Conservation (phyloP, 768 basidiomycete genomes). For the Phylloporus scabripes region DNA sequence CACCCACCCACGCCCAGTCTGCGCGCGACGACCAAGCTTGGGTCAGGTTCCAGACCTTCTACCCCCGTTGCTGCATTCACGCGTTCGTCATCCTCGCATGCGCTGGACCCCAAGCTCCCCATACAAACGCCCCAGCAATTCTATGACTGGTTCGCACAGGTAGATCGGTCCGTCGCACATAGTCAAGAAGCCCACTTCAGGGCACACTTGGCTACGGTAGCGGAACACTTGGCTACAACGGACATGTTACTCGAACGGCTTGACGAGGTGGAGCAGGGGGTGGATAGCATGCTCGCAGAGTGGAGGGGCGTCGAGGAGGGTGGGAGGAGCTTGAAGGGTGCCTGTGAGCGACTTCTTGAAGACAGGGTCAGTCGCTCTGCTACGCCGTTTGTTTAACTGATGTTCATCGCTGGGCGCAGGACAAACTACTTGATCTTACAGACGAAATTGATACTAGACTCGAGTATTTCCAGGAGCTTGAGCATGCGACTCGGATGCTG, state of each 20-base stretch:
- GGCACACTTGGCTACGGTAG: constrained; percentile 72
- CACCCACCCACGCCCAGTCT: constrained; percentile 32
- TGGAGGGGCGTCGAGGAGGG: constrained; percentile 90
- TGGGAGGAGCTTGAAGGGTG: constrained; percentile 85
- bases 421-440: constrained; percentile 68
- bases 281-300: constrained; percentile 76
- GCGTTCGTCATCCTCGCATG: constrained; percentile 35
- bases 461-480: constrained; percentile 93
- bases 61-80: constrained; percentile 30
- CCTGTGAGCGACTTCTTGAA: constrained; percentile 83
- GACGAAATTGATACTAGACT: constrained; percentile 78
- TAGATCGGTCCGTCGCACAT: constrained; percentile 87
- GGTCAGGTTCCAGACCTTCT: constrained; percentile 40
- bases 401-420: constrained; percentile 38
- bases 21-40: constrained; percentile 37
- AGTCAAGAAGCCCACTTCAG: constrained; percentile 93
- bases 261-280: constrained; percentile 64
- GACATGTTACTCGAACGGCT: constrained; percentile 68
- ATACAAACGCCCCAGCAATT: constrained; percentile 93
- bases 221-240: constrained; percentile 72
- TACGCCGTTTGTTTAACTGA: not conserved
- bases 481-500: constrained; percentile 87
- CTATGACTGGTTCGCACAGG: constrained; percentile 91
- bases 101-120: constrained; percentile 68
- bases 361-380: constrained; percentile 62